Evolutionary conservation across 768 basidiomycete genomes (phyloP).

Genomic region (Tylopilus rubrobrunneus): DNA sequence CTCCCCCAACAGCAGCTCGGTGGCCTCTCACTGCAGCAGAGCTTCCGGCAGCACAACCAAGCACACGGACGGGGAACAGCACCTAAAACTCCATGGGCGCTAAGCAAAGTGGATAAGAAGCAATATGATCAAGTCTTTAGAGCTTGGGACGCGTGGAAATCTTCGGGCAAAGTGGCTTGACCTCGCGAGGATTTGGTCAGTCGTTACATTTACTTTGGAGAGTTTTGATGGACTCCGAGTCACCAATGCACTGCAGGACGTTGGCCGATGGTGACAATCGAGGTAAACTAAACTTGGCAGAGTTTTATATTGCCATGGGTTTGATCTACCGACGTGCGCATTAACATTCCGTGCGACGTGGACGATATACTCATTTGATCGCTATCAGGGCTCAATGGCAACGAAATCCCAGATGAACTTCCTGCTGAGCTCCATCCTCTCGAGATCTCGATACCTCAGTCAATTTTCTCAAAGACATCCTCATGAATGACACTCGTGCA

Average conservation of each 20-base stretch:
- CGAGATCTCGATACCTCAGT: constrained; percentile 83
- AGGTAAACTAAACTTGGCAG: no score
- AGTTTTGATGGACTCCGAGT: constrained; percentile 2
- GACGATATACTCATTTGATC: neutral
- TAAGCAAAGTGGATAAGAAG: constrained; percentile 90
- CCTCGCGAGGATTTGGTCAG: constrained; percentile 89
- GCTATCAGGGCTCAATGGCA: constrained; percentile 79
- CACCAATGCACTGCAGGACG: constrained; percentile 49
- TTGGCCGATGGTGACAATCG: constrained; percentile 91
- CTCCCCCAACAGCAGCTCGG: constrained; percentile 50
- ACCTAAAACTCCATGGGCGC: constrained; percentile 79
- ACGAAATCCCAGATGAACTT: constrained; percentile 80
- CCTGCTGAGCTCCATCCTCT: constrained; percentile 88
- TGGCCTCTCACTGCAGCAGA: constrained; percentile 68
- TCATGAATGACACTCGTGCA: no score
- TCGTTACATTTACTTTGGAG: constrained; percentile 2
- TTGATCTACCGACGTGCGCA: constrained; percentile 91
- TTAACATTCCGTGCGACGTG: neutral
- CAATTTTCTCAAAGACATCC: no score
- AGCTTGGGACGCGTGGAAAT: constrained; percentile 94
- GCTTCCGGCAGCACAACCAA: constrained; percentile 68
- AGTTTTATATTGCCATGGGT: constrained; percentile 79
- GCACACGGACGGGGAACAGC: constrained; percentile 59
- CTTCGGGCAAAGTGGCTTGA: constrained; percentile 95
- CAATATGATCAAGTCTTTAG: constrained; percentile 95